phyloP scores from a whole-genome alignment of 768 basidiomycete genomes.

The Boletus sensibilis region DNA sequence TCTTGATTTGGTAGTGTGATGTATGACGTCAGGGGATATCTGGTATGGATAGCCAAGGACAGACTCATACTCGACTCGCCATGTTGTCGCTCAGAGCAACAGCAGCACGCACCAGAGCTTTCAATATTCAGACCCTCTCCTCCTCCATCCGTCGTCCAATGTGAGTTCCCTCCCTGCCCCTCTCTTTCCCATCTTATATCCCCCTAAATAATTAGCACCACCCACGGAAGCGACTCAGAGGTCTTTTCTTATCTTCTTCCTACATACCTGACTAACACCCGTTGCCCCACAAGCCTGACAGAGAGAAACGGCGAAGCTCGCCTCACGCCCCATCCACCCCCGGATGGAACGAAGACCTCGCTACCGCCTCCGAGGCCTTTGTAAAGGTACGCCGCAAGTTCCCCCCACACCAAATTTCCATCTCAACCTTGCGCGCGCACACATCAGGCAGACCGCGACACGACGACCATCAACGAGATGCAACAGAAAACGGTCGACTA shows the following conservation, averaged over 20 bases:
- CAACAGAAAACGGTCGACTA: constrained; percentile 24
- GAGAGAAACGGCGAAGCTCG: constrained; percentile 53
- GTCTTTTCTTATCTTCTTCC: constrained; percentile 27
- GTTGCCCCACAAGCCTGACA: constrained; percentile 43
- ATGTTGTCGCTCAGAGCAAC: constrained; percentile 18
- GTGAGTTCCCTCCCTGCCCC: background rate
- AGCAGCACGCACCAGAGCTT: background rate
- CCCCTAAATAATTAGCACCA: constrained; percentile 37
- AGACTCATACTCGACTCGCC: background rate
- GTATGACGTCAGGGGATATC: constrained; percentile 19
- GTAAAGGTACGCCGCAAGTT: constrained; percentile 47
- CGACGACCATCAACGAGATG: constrained; percentile 18
- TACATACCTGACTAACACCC: background rate
- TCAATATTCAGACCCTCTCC: background rate
- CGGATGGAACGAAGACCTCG: constrained; percentile 71
- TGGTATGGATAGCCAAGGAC: background rate
- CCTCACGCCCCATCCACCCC: constrained; percentile 56
- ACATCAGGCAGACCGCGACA: constrained; percentile 27
- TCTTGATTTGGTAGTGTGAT: background rate
- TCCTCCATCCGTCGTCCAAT: background rate
- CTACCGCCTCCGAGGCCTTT: constrained; percentile 60
- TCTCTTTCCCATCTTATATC: constrained; percentile 3
- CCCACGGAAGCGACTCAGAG: constrained; percentile 59
- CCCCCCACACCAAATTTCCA: background rate
- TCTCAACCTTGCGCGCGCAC: background rate